Percentiles rank a stretch among this genome's conserved stretches.
Evolutionary conservation across 2,329 filamentous ascomycete species (phyloP).

Genomic region (Nannizziopsis arthrosporioides): DNA sequence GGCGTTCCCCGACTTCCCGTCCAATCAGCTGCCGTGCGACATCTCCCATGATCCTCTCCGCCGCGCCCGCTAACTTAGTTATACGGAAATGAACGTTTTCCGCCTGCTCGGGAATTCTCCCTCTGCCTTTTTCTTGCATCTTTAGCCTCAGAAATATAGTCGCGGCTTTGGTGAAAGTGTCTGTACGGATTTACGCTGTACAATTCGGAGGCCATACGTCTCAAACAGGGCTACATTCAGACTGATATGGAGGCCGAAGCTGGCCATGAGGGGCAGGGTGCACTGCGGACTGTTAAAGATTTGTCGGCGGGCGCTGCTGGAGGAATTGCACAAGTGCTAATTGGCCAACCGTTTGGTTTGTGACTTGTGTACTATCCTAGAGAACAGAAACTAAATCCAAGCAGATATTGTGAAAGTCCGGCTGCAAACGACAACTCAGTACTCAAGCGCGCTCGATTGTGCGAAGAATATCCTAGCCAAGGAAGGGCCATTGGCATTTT

Average conservation of each 20-base stretch:
- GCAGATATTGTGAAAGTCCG: constrained; percentile 93
- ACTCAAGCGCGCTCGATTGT: constrained; percentile 67
- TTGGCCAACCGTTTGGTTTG: constrained; percentile 59
- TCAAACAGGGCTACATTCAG: background rate
- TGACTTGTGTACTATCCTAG: constrained; percentile 14
- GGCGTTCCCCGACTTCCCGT: background rate
- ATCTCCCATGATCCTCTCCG: constrained; percentile 2
- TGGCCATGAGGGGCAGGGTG: constrained; percentile 26
- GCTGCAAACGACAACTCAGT: constrained; percentile 75
- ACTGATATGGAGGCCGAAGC: constrained; percentile 19
- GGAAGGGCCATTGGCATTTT: constrained; percentile 85
- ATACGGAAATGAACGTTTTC: background rate
- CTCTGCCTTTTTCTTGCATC: too few species aligned
- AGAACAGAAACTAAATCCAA: background rate
- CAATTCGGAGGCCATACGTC: background rate
- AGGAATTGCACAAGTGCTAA: constrained; percentile 82
- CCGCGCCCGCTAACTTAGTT: background rate
- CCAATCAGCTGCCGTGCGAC: constrained; percentile 1
- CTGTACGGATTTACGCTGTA: background rate
- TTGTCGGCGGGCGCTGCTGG: constrained; percentile 81
- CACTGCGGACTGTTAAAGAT: constrained; percentile 66
- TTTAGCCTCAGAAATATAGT: too few species aligned
- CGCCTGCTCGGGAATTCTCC: background rate
- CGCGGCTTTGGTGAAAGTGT: too few species aligned
- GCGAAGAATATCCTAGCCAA: constrained; percentile 74